phyloP scores from a whole-genome alignment of 2,329 filamentous ascomycete species.

The Clarireedia sp. region DNA sequence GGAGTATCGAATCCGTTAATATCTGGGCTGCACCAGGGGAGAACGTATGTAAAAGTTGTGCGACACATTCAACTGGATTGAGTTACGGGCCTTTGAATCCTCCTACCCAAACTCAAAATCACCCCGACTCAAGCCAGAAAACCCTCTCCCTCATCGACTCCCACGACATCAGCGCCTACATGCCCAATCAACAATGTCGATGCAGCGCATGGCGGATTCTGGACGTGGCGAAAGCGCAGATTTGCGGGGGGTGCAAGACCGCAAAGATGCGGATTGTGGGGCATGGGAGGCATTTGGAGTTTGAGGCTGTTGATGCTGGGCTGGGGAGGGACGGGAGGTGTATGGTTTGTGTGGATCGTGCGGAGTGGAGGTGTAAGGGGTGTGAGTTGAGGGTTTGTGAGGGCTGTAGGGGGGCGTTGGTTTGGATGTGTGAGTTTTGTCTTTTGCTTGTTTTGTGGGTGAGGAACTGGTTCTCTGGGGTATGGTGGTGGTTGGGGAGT shows the following conservation, averaged over 20 bases:
- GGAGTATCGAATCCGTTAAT: not conserved
- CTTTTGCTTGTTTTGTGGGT: too few relatives aligned
- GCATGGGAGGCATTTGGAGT: not conserved
- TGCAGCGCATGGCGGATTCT: not conserved
- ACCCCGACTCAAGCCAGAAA: not conserved
- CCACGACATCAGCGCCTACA: not conserved
- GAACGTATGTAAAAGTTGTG: too few relatives aligned
- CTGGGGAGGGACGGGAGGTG: not conserved
- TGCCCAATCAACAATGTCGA: conserved; percentile 3
- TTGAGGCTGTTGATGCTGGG: not conserved
- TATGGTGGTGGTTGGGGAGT: too few relatives aligned
- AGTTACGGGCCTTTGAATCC: too few relatives aligned
- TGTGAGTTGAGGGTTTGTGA: not conserved
- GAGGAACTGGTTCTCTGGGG: too few relatives aligned
- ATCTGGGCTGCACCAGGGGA: not conserved
- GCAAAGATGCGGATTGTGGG: not conserved
- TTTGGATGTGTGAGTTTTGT: too few relatives aligned
- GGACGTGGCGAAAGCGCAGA: not conserved
- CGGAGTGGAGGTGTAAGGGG: not conserved
- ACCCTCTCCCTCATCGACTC: not conserved
- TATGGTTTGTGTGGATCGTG: not conserved
- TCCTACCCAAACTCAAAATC: too few relatives aligned
- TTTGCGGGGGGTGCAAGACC: not conserved
- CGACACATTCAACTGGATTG: too few relatives aligned
- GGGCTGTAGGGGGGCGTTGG: not conserved